Evolutionary conservation across 176 grass and related monocot species (phyloP), one percentile per base, ranked within the genome.

Genomic region (Metroxylon sagu): DNA sequence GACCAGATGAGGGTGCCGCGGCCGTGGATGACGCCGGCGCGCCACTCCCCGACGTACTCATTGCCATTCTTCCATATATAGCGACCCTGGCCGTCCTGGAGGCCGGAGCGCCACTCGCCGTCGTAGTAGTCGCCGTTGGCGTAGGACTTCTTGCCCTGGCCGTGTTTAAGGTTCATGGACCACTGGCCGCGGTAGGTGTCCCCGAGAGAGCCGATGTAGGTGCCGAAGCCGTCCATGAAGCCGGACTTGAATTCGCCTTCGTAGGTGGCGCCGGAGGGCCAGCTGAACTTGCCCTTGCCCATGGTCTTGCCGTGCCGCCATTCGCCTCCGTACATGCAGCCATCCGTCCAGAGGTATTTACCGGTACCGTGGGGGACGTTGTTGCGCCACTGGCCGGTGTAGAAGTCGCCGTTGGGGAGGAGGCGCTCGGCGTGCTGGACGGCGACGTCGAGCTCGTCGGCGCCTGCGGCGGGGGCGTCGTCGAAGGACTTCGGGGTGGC

Each of bases 21-120:
- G 19, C 16, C 17, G 10, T 19, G 53, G 21, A 21, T 19, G 48
- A 75, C 74, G 1, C 89, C 89, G 15, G 74, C 63, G 54, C 43
- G 62, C 89, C 89, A 94, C 2, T 85, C 74, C 29, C 89, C 89
- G 57, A 81, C 74, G 65, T 94, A 94, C 71, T 94, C 84, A 59
- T 84, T 85, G 3, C 89, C 89, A 16, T 70, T 53, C 29, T 82
- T 82, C 84, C 89, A 94, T 27, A 88, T 79, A 62, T 94, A 94
- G 2, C 82, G 71, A 3, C 89, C 89, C 18, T 94, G 79, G 0
- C 84, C 84, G 16, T 88, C 80, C 54, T 85, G 89, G 19, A 84
- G 65, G 1, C 81, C 89, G 14, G 74, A 62, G 26, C 76, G 74
- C 89, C 89, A 88, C 70, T 94, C 84, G 0, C 89, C 89, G 19